These are phyloP conservation scores for Omphalea diandra DNA, from an alignment of 441 rosid species.

Conservation along the genomic window DNA sequence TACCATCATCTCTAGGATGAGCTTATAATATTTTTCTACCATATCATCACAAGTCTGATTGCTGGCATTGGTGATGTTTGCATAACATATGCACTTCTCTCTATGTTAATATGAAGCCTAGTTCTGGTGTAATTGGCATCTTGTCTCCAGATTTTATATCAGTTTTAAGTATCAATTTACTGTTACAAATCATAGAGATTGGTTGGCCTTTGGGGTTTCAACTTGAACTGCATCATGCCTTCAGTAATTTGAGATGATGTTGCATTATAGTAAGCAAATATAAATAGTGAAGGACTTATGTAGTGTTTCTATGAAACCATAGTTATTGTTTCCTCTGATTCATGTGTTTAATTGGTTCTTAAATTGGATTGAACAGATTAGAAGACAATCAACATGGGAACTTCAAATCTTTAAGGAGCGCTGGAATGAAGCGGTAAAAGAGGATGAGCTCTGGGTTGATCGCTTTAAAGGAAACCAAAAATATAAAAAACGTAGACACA, in stretches of 20 bases:
- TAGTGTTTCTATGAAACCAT: background rate
- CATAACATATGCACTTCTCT: background rate
- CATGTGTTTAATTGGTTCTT: background rate
- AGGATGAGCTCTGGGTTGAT: conserved; percentile 70
- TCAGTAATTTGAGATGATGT: background rate
- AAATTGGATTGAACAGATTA: conserved; percentile 44
- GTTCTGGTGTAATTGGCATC: background rate
- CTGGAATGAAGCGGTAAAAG: conserved; percentile 67
- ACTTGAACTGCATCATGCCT: background rate
- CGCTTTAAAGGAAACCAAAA: conserved; percentile 41
- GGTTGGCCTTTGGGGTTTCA: too few relatives aligned
- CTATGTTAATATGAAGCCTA: background rate
- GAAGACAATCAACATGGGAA: conserved; percentile 90
- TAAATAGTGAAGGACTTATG: background rate
- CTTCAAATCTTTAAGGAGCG: conserved; percentile 64
- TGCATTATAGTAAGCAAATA: background rate
- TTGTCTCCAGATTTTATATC: background rate
- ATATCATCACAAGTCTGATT: background rate
- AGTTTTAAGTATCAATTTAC: background rate
- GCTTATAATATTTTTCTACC: background rate
- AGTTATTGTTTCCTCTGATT: background rate
- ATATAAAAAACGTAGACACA: conserved; percentile 31
- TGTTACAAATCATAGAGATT: background rate
- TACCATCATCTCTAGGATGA: background rate
- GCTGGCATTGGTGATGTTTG: background rate